Percentiles rank a stretch among this genome's conserved stretches.
Evolutionary conservation across 2,329 filamentous ascomycete species (phyloP).

Genomic region (Penicillium sp.): DNA sequence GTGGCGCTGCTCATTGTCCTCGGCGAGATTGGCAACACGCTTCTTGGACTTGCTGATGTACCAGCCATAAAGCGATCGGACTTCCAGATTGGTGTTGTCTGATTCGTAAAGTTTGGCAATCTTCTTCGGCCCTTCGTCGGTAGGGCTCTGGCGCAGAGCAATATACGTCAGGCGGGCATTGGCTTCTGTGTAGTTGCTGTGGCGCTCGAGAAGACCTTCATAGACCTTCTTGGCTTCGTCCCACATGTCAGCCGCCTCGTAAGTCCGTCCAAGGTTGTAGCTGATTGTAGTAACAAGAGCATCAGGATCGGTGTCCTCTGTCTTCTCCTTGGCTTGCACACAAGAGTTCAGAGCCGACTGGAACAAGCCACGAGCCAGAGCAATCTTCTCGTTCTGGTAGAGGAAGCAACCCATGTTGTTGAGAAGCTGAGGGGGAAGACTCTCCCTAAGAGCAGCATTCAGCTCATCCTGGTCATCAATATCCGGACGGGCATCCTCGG

Average conservation of each 20-base stretch:
- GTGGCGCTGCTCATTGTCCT: constrained; percentile 89
- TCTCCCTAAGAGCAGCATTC: constrained; percentile 66
- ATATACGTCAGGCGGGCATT: constrained; percentile 88
- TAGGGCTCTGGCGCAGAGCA: constrained; percentile 74
- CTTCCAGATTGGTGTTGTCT: constrained; percentile 82
- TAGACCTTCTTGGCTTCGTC: constrained; percentile 89
- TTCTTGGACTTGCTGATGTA: constrained; percentile 90
- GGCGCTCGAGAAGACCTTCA: constrained; percentile 78
- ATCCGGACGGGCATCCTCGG: constrained; percentile 66
- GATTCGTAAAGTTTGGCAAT: constrained; percentile 84
- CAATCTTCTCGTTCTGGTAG: constrained; percentile 81
- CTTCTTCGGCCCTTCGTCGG: constrained; percentile 81
- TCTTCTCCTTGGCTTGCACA: constrained; percentile 74
- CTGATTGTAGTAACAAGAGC: constrained; percentile 93
- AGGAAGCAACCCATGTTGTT: constrained; percentile 98
- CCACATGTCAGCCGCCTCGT: constrained; percentile 78
- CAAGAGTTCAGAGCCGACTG: constrained; percentile 89
- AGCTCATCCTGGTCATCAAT: constrained; percentile 61
- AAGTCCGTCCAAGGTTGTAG: constrained; percentile 92
- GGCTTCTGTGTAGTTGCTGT: constrained; percentile 91
- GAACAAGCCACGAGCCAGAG: constrained; percentile 80
- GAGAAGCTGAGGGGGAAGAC: constrained; percentile 82
- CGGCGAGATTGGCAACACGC: constrained; percentile 73
- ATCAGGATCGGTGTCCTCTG: constrained; percentile 78
- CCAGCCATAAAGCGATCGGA: constrained; percentile 92